A percentile compares a stretch with the other conserved stretches of the same genome.
Conservation (phyloP, 495 filamentous ascomycete genomes). For the Penicillium arizonense region DNA sequence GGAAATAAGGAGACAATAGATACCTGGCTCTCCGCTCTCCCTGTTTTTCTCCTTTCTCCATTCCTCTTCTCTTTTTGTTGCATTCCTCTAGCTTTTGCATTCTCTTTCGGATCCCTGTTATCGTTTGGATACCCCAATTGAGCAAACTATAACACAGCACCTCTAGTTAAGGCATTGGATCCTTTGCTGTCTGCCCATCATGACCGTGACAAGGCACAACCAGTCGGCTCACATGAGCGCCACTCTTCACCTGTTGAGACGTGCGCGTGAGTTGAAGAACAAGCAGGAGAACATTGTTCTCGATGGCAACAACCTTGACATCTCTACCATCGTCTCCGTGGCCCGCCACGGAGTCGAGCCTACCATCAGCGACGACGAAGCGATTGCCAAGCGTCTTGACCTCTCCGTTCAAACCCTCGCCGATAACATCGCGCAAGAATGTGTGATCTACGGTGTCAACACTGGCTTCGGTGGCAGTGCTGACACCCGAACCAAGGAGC, state of each 20-base stretch:
- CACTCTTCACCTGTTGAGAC: constrained; percentile 1
- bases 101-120: neutral
- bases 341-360: constrained; percentile 13
- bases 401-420: constrained; percentile 10
- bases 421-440: constrained; percentile 9
- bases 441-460: constrained; percentile 52
- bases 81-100: neutral
- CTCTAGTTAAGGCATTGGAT: neutral
- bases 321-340: constrained; percentile 15
- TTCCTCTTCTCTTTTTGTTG: neutral
- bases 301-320: constrained; percentile 15
- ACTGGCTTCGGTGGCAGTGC: constrained; percentile 68
- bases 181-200: neutral
- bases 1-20: too few relatives aligned
- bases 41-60: neutral
- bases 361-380: constrained; percentile 8
- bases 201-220: neutral
- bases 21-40: too few relatives aligned
- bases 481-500: constrained; percentile 46
- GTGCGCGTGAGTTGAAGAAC: constrained; percentile 1
- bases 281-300: constrained; percentile 9
- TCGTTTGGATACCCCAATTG: neutral
- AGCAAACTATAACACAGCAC: neutral
- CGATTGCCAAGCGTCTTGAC: constrained; percentile 8
- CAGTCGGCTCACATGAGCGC: constrained; percentile 2